These are phyloP conservation scores for Trichothecium sympodiale DNA, from an alignment of 2,329 filamentous ascomycete species.

Conservation along the genomic window DNA sequence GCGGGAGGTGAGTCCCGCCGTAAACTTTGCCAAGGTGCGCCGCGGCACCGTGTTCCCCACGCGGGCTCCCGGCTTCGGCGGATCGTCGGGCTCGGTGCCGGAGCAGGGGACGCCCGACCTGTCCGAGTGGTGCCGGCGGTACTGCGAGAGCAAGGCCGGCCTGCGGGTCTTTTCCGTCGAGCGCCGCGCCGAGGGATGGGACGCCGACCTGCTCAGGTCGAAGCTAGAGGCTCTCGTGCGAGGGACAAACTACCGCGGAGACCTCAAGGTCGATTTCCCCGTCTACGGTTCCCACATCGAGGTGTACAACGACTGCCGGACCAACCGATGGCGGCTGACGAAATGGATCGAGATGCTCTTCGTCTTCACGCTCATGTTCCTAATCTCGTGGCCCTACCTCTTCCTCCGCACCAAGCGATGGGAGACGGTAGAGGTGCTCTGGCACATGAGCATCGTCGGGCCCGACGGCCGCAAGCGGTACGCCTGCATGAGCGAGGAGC, in stretches of 20 bases:
- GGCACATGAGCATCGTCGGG: constrained; percentile 27
- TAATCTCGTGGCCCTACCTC: constrained; percentile 61
- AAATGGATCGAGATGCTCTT: constrained; percentile 54
- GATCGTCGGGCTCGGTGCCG: constrained; percentile 11
- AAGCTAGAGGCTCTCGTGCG: constrained; percentile 47
- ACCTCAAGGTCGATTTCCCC: constrained; percentile 47
- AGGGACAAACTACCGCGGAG: constrained; percentile 56
- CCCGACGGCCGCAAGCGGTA: constrained; percentile 31
- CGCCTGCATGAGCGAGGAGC: constrained; percentile 41
- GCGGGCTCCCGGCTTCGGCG: constrained; percentile 33
- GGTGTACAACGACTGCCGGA: constrained; percentile 50
- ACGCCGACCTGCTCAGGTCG: constrained; percentile 39
- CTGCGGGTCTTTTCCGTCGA: constrained; percentile 46
- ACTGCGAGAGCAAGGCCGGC: constrained; percentile 43
- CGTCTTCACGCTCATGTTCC: constrained; percentile 54
- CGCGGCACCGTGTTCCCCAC: constrained; percentile 52
- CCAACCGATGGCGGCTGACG: constrained; percentile 55
- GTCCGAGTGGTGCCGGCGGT: constrained; percentile 57
- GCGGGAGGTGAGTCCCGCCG: constrained; percentile 27
- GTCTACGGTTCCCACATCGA: constrained; percentile 44
- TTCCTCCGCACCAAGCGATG: constrained; percentile 58
- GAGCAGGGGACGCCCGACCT: constrained; percentile 21
- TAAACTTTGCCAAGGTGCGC: constrained; percentile 47
- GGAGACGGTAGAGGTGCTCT: constrained; percentile 51
- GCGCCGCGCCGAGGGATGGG: constrained; percentile 47